A percentile compares a stretch with the other conserved stretches of the same genome.
These are phyloP conservation scores for Leccinum pallidistipes DNA, from an alignment of 1,284 basidiomycete species.

Conservation along the genomic window DNA sequence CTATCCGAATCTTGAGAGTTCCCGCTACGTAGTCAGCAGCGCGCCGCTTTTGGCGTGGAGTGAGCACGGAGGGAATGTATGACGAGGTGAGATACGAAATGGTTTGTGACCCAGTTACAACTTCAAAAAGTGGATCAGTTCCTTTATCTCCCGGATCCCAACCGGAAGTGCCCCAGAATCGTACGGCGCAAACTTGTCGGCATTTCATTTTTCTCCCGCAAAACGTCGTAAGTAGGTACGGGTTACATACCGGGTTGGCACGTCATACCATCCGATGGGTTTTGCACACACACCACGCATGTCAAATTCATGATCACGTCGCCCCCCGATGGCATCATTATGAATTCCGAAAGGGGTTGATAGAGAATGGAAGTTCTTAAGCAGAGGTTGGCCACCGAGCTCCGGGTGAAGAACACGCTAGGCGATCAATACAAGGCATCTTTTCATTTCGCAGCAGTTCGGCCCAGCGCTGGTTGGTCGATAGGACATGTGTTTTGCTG, in stretches of 20 bases:
- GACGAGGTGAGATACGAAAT: neutral
- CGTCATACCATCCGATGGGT: neutral
- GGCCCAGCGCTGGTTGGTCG: slow-evolving; percentile 5
- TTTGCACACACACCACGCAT: slow-evolving; percentile 3
- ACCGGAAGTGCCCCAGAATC: slow-evolving; percentile 13
- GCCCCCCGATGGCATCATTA: slow-evolving; percentile 20
- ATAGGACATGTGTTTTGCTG: slow-evolving; percentile 17
- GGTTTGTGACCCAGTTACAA: neutral
- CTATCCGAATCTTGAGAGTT: neutral
- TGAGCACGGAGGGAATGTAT: neutral
- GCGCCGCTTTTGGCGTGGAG: neutral
- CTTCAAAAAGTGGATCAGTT: slow-evolving; percentile 12
- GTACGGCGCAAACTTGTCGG: neutral
- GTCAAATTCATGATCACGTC: slow-evolving; percentile 15
- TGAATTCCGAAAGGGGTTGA: slow-evolving; percentile 20
- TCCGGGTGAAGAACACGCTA: slow-evolving; percentile 7
- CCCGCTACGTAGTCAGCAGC: neutral
- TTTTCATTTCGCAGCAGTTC: slow-evolving; percentile 22
- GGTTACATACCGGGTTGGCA: neutral
- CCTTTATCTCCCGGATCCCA: slow-evolving; percentile 11
- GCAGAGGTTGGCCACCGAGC: slow-evolving; percentile 1
- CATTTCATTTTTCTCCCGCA: neutral
- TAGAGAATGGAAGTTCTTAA: slow-evolving; percentile 24
- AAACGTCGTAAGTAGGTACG: neutral
- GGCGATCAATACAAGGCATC: slow-evolving; percentile 28